phyloP scores from a whole-genome alignment of 345 rosid genomes.

The Rhodamnia argentea region DNA sequence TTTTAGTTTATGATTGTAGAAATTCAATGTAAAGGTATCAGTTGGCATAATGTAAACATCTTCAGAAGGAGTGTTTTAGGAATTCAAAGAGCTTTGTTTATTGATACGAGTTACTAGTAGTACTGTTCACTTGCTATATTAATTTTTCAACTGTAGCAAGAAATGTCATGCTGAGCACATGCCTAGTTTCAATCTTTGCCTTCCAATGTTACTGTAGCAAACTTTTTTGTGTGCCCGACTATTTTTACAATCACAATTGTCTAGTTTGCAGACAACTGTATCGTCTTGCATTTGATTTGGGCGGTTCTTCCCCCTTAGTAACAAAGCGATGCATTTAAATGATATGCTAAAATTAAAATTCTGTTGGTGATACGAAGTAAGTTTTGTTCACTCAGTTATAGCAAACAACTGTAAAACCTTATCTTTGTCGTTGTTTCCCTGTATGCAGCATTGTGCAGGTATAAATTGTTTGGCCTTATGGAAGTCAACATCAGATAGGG shows the following conservation, averaged over 20 bases:
- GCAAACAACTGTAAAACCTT: not conserved
- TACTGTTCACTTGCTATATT: not conserved
- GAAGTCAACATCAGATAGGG: slow-evolving; percentile 45
- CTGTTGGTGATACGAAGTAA: not conserved
- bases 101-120: not conserved
- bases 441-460: slow-evolving; percentile 94
- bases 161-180: not conserved
- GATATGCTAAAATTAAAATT: not conserved
- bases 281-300: not conserved
- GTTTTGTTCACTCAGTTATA: not conserved
- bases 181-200: not conserved
- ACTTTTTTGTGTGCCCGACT: not conserved
- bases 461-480: slow-evolving; percentile 73
- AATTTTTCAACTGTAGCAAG: not conserved
- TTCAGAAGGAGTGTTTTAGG: not conserved
- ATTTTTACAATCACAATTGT: not conserved
- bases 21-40: not conserved
- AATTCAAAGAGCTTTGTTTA: not conserved
- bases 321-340: not conserved
- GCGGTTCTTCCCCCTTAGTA: not conserved
- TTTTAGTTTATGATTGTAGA: not conserved
- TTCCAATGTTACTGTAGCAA: not conserved
- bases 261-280: not conserved
- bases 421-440: slow-evolving; percentile 10
- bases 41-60: not conserved